phyloP scores from a whole-genome alignment of 225 moss, liverwort and hornwort species.

The Anthoceros angustus region DNA sequence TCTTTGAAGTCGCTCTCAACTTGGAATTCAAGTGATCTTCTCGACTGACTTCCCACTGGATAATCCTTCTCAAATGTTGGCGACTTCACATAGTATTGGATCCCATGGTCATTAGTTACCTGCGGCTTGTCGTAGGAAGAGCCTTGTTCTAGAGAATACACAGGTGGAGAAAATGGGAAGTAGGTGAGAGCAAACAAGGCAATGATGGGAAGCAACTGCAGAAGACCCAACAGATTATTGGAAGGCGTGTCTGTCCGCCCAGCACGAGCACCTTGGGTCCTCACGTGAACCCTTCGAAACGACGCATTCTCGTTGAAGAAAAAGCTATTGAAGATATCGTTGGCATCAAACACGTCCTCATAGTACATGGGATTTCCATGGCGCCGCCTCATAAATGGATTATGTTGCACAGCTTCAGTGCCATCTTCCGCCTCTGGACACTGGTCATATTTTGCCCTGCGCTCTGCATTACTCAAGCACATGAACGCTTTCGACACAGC shows the following conservation, averaged over 20 bases:
- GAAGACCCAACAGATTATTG: slow-evolving; percentile 32
- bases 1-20: slow-evolving; percentile 89
- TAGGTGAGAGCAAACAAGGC: slow-evolving; percentile 83
- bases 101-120: slow-evolving; percentile 69
- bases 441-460: slow-evolving; percentile 79
- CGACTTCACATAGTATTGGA: slow-evolving; percentile 71
- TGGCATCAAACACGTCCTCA: slow-evolving; percentile 81
- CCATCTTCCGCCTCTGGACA: slow-evolving; percentile 62
- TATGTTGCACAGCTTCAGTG: slow-evolving; percentile 41
- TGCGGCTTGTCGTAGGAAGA: slow-evolving; percentile 64
- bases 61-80: slow-evolving; percentile 68
- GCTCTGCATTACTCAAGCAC: slow-evolving; percentile 60
- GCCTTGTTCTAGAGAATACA: slow-evolving; percentile 67
- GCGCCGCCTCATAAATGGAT: slow-evolving; percentile 28
- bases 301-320: slow-evolving; percentile 79
- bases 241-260: slow-evolving; percentile 29
- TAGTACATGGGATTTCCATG: slow-evolving; percentile 43
- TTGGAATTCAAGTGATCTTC: slow-evolving; percentile 67
- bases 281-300: slow-evolving; percentile 61
- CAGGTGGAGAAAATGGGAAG: slow-evolving; percentile 89
- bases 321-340: slow-evolving; percentile 93
- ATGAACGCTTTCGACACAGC: slow-evolving; percentile 73
- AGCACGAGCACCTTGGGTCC: slow-evolving; percentile 15
- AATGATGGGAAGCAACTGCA: slow-evolving; percentile 85
- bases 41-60: slow-evolving; percentile 51